Evolutionary conservation across 495 filamentous ascomycete species (phyloP).

Genomic region (Penicillium arizonense): DNA sequence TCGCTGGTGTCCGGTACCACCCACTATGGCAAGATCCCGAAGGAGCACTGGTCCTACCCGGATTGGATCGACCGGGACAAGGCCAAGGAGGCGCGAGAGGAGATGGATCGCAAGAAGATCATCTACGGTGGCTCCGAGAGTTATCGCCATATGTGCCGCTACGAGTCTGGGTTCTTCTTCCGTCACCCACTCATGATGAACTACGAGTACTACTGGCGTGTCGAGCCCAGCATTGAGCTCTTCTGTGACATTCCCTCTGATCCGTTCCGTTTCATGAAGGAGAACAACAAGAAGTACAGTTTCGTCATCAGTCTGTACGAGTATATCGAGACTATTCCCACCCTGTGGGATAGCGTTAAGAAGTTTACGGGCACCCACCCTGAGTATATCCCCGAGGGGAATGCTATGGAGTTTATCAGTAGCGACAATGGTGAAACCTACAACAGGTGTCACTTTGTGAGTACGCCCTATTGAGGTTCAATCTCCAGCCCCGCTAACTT

Average conservation of each 20-base stretch:
- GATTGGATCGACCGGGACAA: constrained; percentile 83
- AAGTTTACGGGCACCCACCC: constrained; percentile 87
- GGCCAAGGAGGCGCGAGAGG: constrained; percentile 74
- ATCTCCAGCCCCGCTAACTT: constrained; percentile 1
- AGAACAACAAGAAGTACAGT: constrained; percentile 87
- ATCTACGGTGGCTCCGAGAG: constrained; percentile 94
- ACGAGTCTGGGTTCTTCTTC: constrained; percentile 93
- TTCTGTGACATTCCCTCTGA: constrained; percentile 84
- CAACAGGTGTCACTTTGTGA: constrained; percentile 95
- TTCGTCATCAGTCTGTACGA: constrained; percentile 90
- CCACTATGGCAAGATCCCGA: constrained; percentile 79
- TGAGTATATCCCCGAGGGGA: constrained; percentile 78
- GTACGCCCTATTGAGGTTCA: constrained; percentile 25
- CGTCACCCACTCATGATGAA: constrained; percentile 76
- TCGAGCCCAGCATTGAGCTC: constrained; percentile 84
- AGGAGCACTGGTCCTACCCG: constrained; percentile 90
- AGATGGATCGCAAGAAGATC: constrained; percentile 81
- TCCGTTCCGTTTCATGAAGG: constrained; percentile 82
- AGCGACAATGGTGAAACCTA: constrained; percentile 87
- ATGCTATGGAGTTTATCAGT: constrained; percentile 88
- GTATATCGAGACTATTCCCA: constrained; percentile 93
- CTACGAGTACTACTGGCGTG: constrained; percentile 92
- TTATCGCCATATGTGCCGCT: constrained; percentile 93
- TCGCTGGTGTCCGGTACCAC: constrained; percentile 87
- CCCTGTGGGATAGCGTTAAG: constrained; percentile 90